Evolutionary conservation across 306 rosid genomes (phyloP), one percentile per base, ranked within the genome.

Genomic region (Crotalaria pallida): DNA sequence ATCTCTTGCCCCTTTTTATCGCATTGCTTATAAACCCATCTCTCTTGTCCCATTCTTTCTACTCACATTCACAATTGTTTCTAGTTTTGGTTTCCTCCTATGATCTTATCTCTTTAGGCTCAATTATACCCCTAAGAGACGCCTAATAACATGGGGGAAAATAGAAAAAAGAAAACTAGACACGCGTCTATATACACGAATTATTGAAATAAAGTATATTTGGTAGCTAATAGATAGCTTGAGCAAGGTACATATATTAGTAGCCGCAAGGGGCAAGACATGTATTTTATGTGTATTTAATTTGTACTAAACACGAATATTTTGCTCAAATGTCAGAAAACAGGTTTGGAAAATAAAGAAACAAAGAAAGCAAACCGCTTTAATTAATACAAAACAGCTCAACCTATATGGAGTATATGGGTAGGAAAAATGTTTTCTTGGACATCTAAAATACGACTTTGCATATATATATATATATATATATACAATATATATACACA

Each of bases 241-340:
- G 53, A 56, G 3, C 7, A 64, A 69, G 80, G 65, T 74, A 13
- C 31, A 57, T 74, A 13, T 24, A 57, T 65, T 36, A 6, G 53
- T 40, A 68, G 13, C 36, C 45, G 45, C 49, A 33, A 68, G 13
- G 26, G 36, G 45, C 49, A 33, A 60, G 52, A 69, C 69, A 59
- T 15, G 38, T 65, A 36, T 19, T 2, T 5, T 22, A 31, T 60
- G 16, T 0, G 12, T 10, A 38, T 9, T 5, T 22, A 22, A 36
- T 58, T 50, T 50, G 62, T 69, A 62, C 49, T 31, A 27, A 62
- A 45, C 49, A 38, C 61, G 22, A 22, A 40, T 19, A 24, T 34
- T 34, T 55, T 34, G 51, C 24, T 55, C 59, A 74, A 63, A 75
- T 57, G 62, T 70, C 70, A 40, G 26, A 27, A 69, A 57, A 33